Base-by-base conservation (phyloP, 2,329 filamentous ascomycete genomes). In the Ophiocordyceps camponoti-saundersi region DNA sequence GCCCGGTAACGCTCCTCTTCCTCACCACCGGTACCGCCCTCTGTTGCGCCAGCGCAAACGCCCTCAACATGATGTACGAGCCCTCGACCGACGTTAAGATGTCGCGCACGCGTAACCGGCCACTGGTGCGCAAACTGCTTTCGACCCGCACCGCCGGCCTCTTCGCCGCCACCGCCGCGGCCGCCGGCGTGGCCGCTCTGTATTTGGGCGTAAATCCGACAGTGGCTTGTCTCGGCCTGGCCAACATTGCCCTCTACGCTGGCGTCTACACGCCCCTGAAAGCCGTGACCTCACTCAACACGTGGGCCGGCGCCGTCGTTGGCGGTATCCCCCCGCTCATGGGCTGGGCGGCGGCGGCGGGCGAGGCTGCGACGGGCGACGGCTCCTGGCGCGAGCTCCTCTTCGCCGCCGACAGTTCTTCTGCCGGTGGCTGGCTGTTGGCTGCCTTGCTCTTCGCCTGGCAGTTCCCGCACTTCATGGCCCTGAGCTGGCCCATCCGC, bases 401-500 rank as follows among this genome's bases (percentile, higher is more conserved):
- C 0, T 76, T 93, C 48, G 81, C 73, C 1, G 56, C 59, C 13
- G 74, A 77, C 53, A 85, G 57, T 60, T 80, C 61, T 57, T 78
- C 61, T 23, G 66, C 79, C 12, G 92, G 92, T 6, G 92, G 90
- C 4, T 98, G 92, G 92, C 67, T 96, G 1, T 69, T 95, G 15
- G 90, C 86, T 1, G 79, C 74, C 0, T 67, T 96, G 7, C 70
- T 98, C 6, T 94, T 95, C 54, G 83, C 88, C 13, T 98, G 92
- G 92, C 90, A 98, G 60, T 96, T 98, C 59, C 88, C 92, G 3
- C 92, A 98, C 65, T 98, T 98, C 69, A 96, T 95, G 73, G 83
- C 89, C 1, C 72, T 98, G 21, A 89, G 85, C 44, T 93, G 90
- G 77, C 72, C 77, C 4, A 94, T 96, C 50, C 75, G 87, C 20